Conservation (phyloP, 148 eudicot species). For the Camellia granthamiana region DNA sequence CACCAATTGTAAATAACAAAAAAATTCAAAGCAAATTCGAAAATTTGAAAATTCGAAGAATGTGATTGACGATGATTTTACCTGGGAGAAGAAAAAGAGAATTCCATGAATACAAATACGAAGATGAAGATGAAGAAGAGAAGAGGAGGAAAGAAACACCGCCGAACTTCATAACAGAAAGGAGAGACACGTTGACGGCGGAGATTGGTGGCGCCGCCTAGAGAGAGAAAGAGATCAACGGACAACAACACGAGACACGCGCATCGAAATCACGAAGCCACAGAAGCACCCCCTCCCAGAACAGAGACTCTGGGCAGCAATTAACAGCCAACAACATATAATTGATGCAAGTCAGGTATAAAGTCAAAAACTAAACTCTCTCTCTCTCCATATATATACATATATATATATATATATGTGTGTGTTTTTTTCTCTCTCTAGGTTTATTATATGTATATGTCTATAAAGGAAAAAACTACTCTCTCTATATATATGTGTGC, state of each 20-base stretch:
- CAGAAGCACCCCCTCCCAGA: too few species aligned
- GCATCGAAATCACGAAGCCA: slow-evolving; percentile 7
- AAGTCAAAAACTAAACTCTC: background rate
- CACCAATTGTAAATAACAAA: background rate
- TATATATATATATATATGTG: background rate
- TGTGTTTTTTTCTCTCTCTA: too few species aligned
- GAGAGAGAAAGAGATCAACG: slow-evolving; percentile 12
- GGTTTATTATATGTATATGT: too few species aligned
- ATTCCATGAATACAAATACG: background rate
- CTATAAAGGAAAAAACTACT: too few species aligned
- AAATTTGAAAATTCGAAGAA: background rate
- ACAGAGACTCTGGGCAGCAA: too few species aligned
- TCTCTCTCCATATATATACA: background rate
- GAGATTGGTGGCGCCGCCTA: slow-evolving; percentile 12
- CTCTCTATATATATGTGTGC: too few species aligned
- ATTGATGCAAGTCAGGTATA: too few species aligned
- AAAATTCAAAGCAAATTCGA: background rate
- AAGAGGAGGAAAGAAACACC: slow-evolving; percentile 20
- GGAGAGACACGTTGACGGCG: slow-evolving; percentile 24
- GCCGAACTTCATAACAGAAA: slow-evolving; percentile 50
- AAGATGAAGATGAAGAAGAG: background rate
- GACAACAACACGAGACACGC: slow-evolving; percentile 21
- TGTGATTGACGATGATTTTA: background rate
- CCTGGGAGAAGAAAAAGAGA: background rate
- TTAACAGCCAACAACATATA: too few species aligned